Evolutionary conservation across 495 filamentous ascomycete genomes (phyloP).

Genomic region (Geoglossum glabrum): DNA sequence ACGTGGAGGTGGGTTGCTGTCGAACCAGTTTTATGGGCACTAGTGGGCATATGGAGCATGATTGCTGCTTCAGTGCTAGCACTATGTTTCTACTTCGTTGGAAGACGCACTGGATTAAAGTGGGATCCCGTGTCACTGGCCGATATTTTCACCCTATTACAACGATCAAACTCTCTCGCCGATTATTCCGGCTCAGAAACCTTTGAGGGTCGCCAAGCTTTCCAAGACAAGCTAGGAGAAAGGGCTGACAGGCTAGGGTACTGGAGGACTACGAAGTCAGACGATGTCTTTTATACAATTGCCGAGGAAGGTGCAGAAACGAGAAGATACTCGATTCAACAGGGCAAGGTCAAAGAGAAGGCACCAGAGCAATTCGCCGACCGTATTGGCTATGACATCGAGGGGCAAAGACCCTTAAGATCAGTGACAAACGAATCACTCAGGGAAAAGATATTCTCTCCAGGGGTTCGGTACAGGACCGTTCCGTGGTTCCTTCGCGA

Average conservation of each 20-base stretch:
- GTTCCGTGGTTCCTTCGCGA: constrained; percentile 61
- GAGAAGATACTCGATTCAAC: constrained; percentile 33
- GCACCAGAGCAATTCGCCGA: constrained; percentile 10
- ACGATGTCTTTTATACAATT: constrained; percentile 42
- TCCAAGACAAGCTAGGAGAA: constrained; percentile 25
- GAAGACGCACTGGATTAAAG: constrained; percentile 47
- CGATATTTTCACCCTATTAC: constrained; percentile 53
- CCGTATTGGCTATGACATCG: constrained; percentile 24
- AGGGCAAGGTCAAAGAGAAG: constrained; percentile 20
- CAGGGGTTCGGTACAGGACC: constrained; percentile 38
- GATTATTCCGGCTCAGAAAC: constrained; percentile 44
- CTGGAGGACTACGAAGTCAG: constrained; percentile 46
- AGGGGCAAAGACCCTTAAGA: constrained; percentile 16
- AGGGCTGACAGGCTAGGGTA: constrained; percentile 55
- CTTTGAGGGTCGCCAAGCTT: constrained; percentile 23
- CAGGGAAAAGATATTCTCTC: constrained; percentile 24
- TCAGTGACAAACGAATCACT: constrained; percentile 1
- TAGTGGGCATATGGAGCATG: constrained; percentile 52
- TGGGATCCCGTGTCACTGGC: constrained; percentile 73
- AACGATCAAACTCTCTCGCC: constrained; percentile 53
- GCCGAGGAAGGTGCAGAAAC: constrained; percentile 38
- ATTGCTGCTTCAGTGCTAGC: constrained; percentile 34
- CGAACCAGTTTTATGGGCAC: constrained; percentile 54
- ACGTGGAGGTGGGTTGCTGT: constrained; percentile 63
- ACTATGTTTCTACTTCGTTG: constrained; percentile 28